Base-by-base conservation (phyloP, 2,329 filamentous ascomycete genomes). In the Pseudogymnoascus sp. region DNA sequence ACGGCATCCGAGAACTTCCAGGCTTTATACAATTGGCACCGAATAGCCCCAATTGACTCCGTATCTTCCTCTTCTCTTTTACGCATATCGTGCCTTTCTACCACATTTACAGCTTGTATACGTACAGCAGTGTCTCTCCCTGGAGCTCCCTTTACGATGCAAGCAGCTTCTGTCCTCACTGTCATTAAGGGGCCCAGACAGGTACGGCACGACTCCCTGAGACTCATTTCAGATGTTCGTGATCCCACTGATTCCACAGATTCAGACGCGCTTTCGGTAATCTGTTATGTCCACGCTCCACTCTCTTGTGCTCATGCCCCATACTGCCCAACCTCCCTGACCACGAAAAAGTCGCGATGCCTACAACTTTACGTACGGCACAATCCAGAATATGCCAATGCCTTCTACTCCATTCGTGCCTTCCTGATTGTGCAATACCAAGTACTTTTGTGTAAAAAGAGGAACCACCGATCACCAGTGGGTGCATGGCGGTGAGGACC, bases 291-390 rank as follows among this genome's bases (percentile, higher is more conserved):
- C 39, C 3, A n/a, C 41, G 14, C 41, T 50, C 41, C 41, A 50
- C 41, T 50, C 41, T 16, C 34, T 5, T 35, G 12, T 4, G 12
- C 34, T n/a, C 25, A 22, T 11, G 43, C 43, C 43, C 43, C 43
- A 30, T 50, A 8, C n/a, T 50, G n/a, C 43, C 43, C 43, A 50
- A 50, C 43, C 43, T 50, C 43, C 43, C 43, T 50, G 43, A 50
- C 14, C 20, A 16, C 14, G 20, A 50, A 50, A 30, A 50, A 30
- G 22, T 50, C 43, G 43, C 43, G 22, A 50, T 50, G 30, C n/a
- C 43, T 30, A 9, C 22, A 16, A 4, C 25, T 30, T 30, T 30
- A 16, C 43, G 20, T 22, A 30, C 43, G 1, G 14, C 43, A 30
- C 43, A 50, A 50, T 50, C 16, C n/a, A 11, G 7, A 16, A 50